Base-by-base conservation (phyloP, 768 basidiomycete genomes). In the Lactarius vividus region DNA sequence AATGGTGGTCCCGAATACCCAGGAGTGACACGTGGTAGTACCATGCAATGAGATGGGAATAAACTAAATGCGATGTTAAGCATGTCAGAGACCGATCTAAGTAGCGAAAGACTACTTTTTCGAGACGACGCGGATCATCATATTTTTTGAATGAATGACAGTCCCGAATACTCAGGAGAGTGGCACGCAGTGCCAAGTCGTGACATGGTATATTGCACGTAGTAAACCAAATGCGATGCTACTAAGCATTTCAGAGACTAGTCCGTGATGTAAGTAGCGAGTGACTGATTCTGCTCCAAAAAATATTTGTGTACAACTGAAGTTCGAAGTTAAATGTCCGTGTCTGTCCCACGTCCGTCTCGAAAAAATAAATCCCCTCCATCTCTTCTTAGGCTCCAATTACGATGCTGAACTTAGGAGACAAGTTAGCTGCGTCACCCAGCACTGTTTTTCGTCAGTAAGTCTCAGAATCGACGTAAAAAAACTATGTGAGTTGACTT, bases 391-490 rank as follows among this genome's bases (percentile, higher is more conserved):
- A 31, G 28, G 1, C 10, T 31, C 61, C 62, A 42, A 64, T 52
- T 10, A 58, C 57, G 60, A 78, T 78, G 59, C 73, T 71, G 69
- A 77, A 72, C 53, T 62, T 15, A 23, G 66, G 65, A 6, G 72
- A 74, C 18, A 59, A 68, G 74, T 81, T 77, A 59, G 79, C 82
- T 6, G 82, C 83, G 71, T 83, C 80, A 49, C 82, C 82, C 53
- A 83, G 74, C 35, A 83, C 82, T 83, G 26, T 66, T n/a, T 4
- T 4, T 52, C 1, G 20, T 16, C 44, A 8, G 35, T 53, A 23
- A 23, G 11, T 31, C 9, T 61, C 39, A 8, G 18, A 11, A 20
- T 10, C 15, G 11, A 52, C 28, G 26, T 4, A 8, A 39, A 59
- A 39, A 59, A 37, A 39, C 26, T 20, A 7, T 9, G n/a, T 0